Evolutionary conservation across 202 grass and related monocot genomes (phyloP), one percentile per base, ranked within the genome.

Genomic region (Zizania palustris): DNA sequence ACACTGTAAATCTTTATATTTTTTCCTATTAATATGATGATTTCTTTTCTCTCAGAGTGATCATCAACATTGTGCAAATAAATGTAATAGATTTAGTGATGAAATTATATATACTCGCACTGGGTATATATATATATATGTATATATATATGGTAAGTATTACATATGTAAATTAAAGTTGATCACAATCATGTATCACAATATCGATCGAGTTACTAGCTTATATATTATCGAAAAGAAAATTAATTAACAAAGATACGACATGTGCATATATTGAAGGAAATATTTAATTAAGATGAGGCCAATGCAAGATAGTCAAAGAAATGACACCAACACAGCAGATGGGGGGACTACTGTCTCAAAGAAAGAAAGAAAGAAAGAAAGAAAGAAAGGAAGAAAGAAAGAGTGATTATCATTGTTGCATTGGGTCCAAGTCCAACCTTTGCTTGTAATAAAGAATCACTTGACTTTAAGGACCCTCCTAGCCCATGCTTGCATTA

Each of bases 271-370:
- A 67, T 11, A 12, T n/a, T n/a, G 49, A 21, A 55, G 54, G 46
- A 53, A 86, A 38, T 20, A 45, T 4, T 3, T 2, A 63, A 63
- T 75, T 69, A 75, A 80, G n/a, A 37, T 69, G 45, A 38, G 45
- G 75, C 53, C 71, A 80, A n/a, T n/a, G n/a, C n/a, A n/a, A 80
- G 54, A 74, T 85, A 20, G 83, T 63, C 45, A 65, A 45, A 75
- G 18, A 70, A 36, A 69, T 79, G 45, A 48, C 40, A 67, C 28
- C 28, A 28, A 28, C 28, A 59, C 67, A 59, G 11, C 48, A 78
- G 7, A 63, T 46, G 3, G n/a, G 21, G 54, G 19, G 37, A 1
- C 34, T 42, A 45, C 15, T 34, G 2, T 53, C 14, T 49, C 19
- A 34, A 40, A 67, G 11, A n/a, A 14, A 34, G 19, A 35, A n/a